A percentile compares a stretch with the other conserved stretches of the same genome.
Evolutionary conservation across 2,329 filamentous ascomycete species (phyloP).

Genomic region (Aspergillus tamarii): DNA sequence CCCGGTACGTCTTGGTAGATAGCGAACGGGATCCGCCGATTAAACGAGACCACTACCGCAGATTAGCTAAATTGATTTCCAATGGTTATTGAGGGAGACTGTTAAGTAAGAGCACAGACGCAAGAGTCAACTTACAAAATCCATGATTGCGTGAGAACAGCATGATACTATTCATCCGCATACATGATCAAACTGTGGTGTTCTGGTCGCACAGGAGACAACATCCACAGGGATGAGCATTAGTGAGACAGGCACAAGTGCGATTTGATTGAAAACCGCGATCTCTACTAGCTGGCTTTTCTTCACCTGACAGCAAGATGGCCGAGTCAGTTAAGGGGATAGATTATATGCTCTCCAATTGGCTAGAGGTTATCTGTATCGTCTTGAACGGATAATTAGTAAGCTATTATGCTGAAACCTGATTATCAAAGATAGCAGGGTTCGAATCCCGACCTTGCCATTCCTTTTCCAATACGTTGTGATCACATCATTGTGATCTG

Average conservation of each 20-base stretch:
- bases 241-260: background rate
- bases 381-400: no score
- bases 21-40: slow-evolving; percentile 58
- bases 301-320: background rate
- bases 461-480: background rate
- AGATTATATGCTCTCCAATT: background rate
- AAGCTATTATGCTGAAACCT: no score
- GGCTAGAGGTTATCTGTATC: no score
- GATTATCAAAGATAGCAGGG: background rate
- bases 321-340: background rate
- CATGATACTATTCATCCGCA: slow-evolving; percentile 32
- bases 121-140: slow-evolving; percentile 44
- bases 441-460: background rate
- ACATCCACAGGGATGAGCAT: background rate
- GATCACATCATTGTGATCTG: background rate
- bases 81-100: background rate
- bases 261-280: background rate
- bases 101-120: slow-evolving; percentile 1
- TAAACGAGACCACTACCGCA: slow-evolving; percentile 61
- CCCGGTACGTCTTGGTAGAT: slow-evolving; percentile 52
- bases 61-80: slow-evolving; percentile 10
- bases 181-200: slow-evolving; percentile 17
- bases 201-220: background rate
- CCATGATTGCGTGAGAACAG: slow-evolving; percentile 41
- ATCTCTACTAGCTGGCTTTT: background rate